Conservation (phyloP, 1,284 basidiomycete species). For the Salmacisia buchloeana region DNA sequence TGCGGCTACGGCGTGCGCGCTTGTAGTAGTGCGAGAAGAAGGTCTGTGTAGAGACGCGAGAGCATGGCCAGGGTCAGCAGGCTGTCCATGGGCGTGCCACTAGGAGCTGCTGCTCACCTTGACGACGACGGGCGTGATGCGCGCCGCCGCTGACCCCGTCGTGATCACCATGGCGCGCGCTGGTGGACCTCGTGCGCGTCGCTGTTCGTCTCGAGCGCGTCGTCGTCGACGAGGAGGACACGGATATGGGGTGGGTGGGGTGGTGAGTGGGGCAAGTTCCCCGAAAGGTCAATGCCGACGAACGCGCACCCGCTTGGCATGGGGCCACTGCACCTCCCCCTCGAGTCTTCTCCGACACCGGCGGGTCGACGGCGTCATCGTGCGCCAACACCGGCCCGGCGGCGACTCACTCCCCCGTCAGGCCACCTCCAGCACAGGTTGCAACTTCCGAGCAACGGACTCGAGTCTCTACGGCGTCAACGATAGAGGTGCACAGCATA, state of each 20-base stretch:
- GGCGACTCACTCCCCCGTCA: no score
- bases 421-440: no score
- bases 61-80: background rate
- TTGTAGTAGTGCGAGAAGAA: constrained; percentile 43
- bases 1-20: constrained; percentile 27
- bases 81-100: background rate
- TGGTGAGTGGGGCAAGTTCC: no score
- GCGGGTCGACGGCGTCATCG: no score
- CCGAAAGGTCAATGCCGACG: no score
- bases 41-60: constrained; percentile 13
- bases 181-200: background rate
- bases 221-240: background rate
- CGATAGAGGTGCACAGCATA: no score
- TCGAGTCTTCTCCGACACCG: no score
- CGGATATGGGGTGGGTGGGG: background rate
- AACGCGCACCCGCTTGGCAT: no score
- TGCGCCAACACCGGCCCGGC: no score
- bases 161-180: constrained; percentile 34
- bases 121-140: constrained; percentile 43
- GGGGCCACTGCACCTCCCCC: no score
- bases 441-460: no score
- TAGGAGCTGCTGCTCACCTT: constrained; percentile 15
- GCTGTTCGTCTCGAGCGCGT: background rate
- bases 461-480: no score
- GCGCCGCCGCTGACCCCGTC: constrained; percentile 30